Conservation (phyloP, 2,329 filamentous ascomycete genomes). For the Didymella pomorum region DNA sequence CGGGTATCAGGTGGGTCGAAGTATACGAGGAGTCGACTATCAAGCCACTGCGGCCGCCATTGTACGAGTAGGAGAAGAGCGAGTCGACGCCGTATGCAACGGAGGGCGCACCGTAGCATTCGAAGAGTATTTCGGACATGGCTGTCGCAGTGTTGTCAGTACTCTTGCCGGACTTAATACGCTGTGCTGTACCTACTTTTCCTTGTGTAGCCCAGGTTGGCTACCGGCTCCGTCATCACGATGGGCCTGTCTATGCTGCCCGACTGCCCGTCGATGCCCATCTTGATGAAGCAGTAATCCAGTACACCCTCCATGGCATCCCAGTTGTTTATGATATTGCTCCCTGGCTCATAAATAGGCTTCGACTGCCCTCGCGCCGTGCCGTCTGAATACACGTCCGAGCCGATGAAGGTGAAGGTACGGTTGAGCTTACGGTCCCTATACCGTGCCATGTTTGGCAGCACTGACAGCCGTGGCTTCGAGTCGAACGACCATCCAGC, state of each 20-base stretch:
- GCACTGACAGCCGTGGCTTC: conserved; percentile 78
- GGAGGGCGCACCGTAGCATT: conserved; percentile 90
- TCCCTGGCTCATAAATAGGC: conserved; percentile 88
- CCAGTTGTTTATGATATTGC: conserved; percentile 94
- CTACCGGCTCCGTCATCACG: conserved; percentile 94
- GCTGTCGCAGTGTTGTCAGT: conserved; percentile 61
- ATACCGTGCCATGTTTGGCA: conserved; percentile 93
- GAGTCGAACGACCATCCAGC: conserved; percentile 96
- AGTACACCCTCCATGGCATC: conserved; percentile 95
- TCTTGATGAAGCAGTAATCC: conserved; percentile 93
- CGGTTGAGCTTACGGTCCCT: conserved; percentile 92
- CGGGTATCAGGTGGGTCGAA: conserved; percentile 93
- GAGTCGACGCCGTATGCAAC: conserved; percentile 95
- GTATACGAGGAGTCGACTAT: conserved; percentile 93
- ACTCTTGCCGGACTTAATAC: neutral
- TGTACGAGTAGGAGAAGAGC: conserved; percentile 93
- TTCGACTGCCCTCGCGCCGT: conserved; percentile 90
- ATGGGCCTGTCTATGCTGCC: conserved; percentile 84
- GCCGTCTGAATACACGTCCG: conserved; percentile 93
- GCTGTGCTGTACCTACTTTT: conserved; percentile 69
- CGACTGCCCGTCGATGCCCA: conserved; percentile 80
- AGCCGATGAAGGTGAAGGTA: conserved; percentile 90
- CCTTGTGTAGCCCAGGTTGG: conserved; percentile 86
- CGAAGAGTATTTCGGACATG: conserved; percentile 97
- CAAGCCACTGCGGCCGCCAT: conserved; percentile 84